Base-by-base conservation (phyloP, 2,329 filamentous ascomycete species). In the Apiospora phragmitis region DNA sequence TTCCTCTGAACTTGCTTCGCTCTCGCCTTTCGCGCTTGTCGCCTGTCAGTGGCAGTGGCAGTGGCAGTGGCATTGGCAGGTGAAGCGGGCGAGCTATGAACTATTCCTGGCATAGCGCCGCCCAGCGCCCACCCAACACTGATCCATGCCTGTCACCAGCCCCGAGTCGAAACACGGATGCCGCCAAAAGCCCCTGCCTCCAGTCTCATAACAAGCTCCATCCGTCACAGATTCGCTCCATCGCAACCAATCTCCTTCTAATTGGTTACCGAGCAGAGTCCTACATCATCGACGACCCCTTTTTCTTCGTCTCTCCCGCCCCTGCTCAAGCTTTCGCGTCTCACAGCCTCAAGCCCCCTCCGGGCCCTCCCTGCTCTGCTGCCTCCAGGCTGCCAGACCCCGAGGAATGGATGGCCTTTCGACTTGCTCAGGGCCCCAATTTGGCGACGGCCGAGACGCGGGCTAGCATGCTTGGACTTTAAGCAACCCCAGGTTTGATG, bases 131-230 rank as follows among this genome's bases (percentile, higher is more conserved):
- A 29, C 49, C 49, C 5, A 5, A 4, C 47, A n/a, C 47, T 51
- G 47, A 38, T 1, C 51, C 51, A 59, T 32, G 29, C 35, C 29
- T 18, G 51, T 59, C 51, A 35, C 35, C 51, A 59, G 51, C 51
- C 51, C 55, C 32, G 32, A 62, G 55, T 62, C 55, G 55, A 67
- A 67, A 67, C 65, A 47, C 65, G 26, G 65, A 67, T 67, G 65
- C 42, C 45, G 42, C 65, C 65, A 47, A 43, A 14, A 16, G 18
- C 65, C 65, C 65, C 65, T 67, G 65, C 65, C 26, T 35, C 42
- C 45, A 47, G 65, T 67, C 65, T 67, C 65, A 62, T 38, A 62
- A 62, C 32, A 24, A 32, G 29, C 55, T 62, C 55, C 55, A 38
- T 62, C 55, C 55, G 55, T 62, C 55, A 62, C 55, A 62, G 55